A percentile compares a stretch with the other conserved stretches of the same genome.
phyloP scores from a whole-genome alignment of 2,329 filamentous ascomycete genomes.

The Exophiala oligosperma region DNA sequence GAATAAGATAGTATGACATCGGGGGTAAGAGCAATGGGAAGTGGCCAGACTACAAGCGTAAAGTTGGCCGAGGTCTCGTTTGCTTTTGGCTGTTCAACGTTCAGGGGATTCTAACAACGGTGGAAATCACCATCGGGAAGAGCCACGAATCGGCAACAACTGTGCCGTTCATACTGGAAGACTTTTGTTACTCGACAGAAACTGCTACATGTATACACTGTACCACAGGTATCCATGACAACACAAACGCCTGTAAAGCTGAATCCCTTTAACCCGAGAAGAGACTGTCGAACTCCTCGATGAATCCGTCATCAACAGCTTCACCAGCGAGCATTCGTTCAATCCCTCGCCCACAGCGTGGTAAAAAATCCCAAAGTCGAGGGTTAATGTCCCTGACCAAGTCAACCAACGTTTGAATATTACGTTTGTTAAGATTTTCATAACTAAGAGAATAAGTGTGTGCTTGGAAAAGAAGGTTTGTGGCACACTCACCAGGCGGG shows the following conservation, averaged over 20 bases:
- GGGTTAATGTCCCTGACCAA: not conserved
- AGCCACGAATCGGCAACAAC: not conserved
- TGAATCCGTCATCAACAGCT: slow-evolving; percentile 1
- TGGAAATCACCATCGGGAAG: not conserved
- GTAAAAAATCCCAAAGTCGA: slow-evolving; percentile 1
- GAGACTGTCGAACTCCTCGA: not conserved
- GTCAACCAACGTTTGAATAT: slow-evolving; percentile 1
- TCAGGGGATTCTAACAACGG: not conserved
- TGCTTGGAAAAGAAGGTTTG: not conserved
- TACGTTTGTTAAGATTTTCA: not conserved
- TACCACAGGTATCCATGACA: not conserved
- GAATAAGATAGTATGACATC: not conserved
- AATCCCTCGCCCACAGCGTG: not conserved
- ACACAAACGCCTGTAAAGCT: not conserved
- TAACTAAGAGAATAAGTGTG: not conserved
- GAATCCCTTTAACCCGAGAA: not conserved
- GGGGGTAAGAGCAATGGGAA: not conserved
- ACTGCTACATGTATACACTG: too few relatives aligned
- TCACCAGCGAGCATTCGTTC: not conserved
- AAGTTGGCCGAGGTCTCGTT: not conserved
- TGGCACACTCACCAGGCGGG: not conserved
- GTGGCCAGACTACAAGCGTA: not conserved
- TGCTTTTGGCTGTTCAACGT: not conserved
- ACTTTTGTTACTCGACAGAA: not conserved
- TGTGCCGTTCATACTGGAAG: not conserved